phyloP scores from a whole-genome alignment of 2,329 filamentous ascomycete species.

The Trichoderma cornu-damae region DNA sequence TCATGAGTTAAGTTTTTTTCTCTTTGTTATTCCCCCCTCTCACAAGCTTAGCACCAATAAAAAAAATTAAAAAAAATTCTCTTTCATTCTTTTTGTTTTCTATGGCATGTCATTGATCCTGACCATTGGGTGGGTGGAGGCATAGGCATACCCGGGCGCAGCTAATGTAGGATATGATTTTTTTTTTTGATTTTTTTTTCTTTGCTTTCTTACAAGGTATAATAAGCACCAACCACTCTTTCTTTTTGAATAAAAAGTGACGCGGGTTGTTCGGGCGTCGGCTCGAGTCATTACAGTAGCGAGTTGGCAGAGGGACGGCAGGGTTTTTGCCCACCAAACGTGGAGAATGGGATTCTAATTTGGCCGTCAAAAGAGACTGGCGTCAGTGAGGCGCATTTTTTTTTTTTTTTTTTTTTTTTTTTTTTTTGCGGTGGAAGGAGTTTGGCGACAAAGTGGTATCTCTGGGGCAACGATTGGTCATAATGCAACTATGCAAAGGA shows the following conservation, averaged over 20 bases:
- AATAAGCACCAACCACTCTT: no score
- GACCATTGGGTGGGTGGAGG: background rate
- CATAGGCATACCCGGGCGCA: background rate
- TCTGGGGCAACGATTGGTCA: no score
- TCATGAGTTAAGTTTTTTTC: background rate
- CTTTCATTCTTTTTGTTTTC: background rate
- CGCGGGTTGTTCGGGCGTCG: background rate
- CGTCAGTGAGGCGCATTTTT: background rate
- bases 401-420: background rate
- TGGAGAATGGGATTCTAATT: conserved; percentile 2
- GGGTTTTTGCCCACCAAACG: background rate
- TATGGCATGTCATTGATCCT: background rate
- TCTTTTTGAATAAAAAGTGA: background rate
- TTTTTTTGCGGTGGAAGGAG: no score
- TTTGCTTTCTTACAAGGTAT: background rate
- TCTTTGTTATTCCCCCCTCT: no score
- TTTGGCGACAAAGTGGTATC: no score
- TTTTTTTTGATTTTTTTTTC: background rate
- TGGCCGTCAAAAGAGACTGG: conserved; percentile 1
- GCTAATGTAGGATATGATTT: conserved; percentile 1
- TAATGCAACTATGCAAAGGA: no score
- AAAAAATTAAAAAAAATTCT: no score
- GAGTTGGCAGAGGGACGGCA: background rate
- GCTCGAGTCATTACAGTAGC: conserved; percentile 13
- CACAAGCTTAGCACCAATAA: no score